phyloP scores from a whole-genome alignment of 2,329 filamentous ascomycete species.

The Paraphaeosphaeria sporulosa region DNA sequence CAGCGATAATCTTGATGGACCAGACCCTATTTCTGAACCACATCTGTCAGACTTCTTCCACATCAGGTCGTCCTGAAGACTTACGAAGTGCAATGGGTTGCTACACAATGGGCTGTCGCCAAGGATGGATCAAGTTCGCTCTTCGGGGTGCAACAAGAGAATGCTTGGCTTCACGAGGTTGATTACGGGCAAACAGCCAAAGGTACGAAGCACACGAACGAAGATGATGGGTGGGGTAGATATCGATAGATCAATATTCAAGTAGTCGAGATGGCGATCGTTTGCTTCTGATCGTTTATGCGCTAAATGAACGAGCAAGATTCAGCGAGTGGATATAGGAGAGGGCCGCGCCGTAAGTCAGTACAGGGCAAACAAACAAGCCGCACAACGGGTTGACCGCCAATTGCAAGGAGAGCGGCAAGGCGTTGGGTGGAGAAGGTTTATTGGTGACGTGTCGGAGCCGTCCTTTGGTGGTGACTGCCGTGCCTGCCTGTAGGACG shows the following conservation, averaged over 20 bases:
- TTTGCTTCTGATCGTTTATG: neutral
- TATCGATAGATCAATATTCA: neutral
- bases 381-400: constrained; percentile 6
- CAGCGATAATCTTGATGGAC: neutral
- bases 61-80: neutral
- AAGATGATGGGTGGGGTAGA: neutral
- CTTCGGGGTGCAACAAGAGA: neutral
- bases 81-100: neutral
- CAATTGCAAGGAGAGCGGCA: neutral
- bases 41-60: neutral
- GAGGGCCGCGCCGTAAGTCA: neutral
- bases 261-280: neutral
- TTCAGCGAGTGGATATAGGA: neutral
- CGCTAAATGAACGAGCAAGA: neutral
- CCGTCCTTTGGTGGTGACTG: constrained; percentile 6
- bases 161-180: neutral
- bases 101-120: neutral
- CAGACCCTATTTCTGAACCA: neutral
- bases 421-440: neutral
- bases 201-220: too few relatives aligned
- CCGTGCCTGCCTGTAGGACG: constrained; percentile 1
- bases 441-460: constrained; percentile 10
- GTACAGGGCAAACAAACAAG: constrained; percentile 1
- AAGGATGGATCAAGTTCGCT: neutral
- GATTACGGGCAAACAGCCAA: neutral